Base-by-base conservation (phyloP, 768 basidiomycete species). In the Pisolithus marmoratus region DNA sequence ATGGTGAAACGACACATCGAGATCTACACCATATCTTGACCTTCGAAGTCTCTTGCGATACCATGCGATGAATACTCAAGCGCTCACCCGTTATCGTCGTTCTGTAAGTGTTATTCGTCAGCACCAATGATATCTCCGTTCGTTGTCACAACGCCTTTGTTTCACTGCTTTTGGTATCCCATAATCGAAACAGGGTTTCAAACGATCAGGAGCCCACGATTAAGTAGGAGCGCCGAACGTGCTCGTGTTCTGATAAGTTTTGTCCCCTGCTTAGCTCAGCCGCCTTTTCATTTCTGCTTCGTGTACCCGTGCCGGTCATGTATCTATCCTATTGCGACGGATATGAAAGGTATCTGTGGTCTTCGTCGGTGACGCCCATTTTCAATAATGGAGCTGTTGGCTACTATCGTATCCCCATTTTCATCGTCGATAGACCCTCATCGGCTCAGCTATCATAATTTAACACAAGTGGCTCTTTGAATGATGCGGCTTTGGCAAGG, bases 1-100 rank as follows among this genome's bases (percentile, higher is more conserved):
- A 36, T 53, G 60, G 36, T 68, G 54, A 55, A 29, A 12, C 42
- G 27, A 24, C 12, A 34, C 14, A 34, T 34, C 34, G 34, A 15
- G 14, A 34, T 34, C 34, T 34, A 14, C 14, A 34, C 15, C 14
- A 34, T 34, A 15, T 14, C 14, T 34, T 34, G 34, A 5, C 34
- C 12, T 4, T 14, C 34, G 14, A 34, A 12, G 12, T 34, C 34
- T 15, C 14, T 34, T 41, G 40, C 19, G 22, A 41, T 41, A 19
- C 40, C 40, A 20, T 41, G 40, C 19, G 20, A 8, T 15, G 19
- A 41, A n/a, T n/a, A n/a, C n/a, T n/a, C 22, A 19, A 41, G 20
- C 15, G 40, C n/a, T 12, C 40, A 8, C 19, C 19, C 40, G 40
- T 20, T 41, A 8, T 19, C 19, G n/a, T 41, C 40, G 20, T 41